These are phyloP conservation scores for Colletotrichum coccodes DNA, from an alignment of 2,329 filamentous ascomycete genomes.

Conservation along the genomic window DNA sequence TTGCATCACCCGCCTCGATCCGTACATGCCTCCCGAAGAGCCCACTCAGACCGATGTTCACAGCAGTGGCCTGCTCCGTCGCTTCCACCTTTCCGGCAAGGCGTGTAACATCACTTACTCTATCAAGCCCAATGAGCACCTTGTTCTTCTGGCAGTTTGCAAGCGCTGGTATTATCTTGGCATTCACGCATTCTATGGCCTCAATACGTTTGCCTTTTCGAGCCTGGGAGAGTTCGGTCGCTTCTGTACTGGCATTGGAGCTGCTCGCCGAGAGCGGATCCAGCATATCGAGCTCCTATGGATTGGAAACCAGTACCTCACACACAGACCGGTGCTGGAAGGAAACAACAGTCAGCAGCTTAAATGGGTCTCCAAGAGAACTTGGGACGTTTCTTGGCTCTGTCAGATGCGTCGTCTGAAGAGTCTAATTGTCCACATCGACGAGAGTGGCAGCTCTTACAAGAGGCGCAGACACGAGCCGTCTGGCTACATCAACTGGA, in stretches of 20 bases:
- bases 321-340: constrained; percentile 28
- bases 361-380: constrained; percentile 50
- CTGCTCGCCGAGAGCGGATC: constrained; percentile 50
- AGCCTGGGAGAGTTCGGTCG: constrained; percentile 61
- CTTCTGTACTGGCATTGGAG: constrained; percentile 55
- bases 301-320: constrained; percentile 47
- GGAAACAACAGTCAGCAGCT: neutral
- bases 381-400: constrained; percentile 47
- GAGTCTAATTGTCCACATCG: constrained; percentile 51
- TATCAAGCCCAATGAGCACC: constrained; percentile 45
- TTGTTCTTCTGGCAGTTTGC: constrained; percentile 51
- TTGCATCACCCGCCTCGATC: constrained; percentile 56
- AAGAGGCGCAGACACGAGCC: constrained; percentile 52
- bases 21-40: constrained; percentile 35
- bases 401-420: constrained; percentile 49
- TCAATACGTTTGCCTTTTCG: constrained; percentile 62
- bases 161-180: constrained; percentile 53
- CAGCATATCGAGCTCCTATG: constrained; percentile 57
- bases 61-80: constrained; percentile 41
- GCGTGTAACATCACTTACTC: constrained; percentile 45
- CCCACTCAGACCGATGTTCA: constrained; percentile 13
- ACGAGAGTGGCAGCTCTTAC: constrained; percentile 44
- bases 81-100: constrained; percentile 50
- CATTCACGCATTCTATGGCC: constrained; percentile 56
- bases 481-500: constrained; percentile 26